Evolutionary conservation across 1,139 yeast species (phyloP), one percentile per base, ranked within the genome.

Genomic region (Wickerhamomyces sp.): DNA sequence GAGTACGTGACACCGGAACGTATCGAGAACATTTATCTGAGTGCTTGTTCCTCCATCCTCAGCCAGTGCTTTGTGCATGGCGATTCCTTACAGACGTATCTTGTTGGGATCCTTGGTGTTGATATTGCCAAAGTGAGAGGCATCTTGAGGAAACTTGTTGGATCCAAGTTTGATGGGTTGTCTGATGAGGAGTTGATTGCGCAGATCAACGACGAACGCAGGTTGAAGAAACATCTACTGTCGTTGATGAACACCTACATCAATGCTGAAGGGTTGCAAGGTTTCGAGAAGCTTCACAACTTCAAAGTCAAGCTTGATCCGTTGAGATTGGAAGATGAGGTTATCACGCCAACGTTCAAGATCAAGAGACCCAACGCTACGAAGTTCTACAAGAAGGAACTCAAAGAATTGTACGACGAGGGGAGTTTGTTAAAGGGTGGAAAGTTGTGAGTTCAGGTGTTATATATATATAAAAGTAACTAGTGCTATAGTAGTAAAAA

Each of bases 1-100:
- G 93, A 83, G 57, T 83, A 83, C 56, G 75, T 83, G 36, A 80
- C 88, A 3, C 89, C 91, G 3, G 93, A 83, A 54, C 78, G 75
- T 56, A 76, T 83, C 43, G 93, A 83, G 53, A 79, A 77, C 51
- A 61, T 64, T 17, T 81, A 82, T 51, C 61, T 78, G 30, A 68
- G 83, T 4, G 32, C 43, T 12, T 41, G 36, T 31, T 36, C 44
- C 8, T 69, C 81, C 6, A 54, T 72, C 16, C 51, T 74, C 18
- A 59, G 72, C 9, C 88, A 81, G 54, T 53, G 75, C 14, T 81
- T 70, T 53, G 73, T 75, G n/a, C 73, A 80, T 51, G 93, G 93
- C n/a, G 77, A 79, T 49, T 72, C 88, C 0, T 57, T 72, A 19
- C 64, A 76, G 48, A 67, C 74, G 4, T 80, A 53, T 48, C 60